Evolutionary conservation across 1,284 basidiomycete species (phyloP).

Genomic region (Apiotrichum brassicae): DNA sequence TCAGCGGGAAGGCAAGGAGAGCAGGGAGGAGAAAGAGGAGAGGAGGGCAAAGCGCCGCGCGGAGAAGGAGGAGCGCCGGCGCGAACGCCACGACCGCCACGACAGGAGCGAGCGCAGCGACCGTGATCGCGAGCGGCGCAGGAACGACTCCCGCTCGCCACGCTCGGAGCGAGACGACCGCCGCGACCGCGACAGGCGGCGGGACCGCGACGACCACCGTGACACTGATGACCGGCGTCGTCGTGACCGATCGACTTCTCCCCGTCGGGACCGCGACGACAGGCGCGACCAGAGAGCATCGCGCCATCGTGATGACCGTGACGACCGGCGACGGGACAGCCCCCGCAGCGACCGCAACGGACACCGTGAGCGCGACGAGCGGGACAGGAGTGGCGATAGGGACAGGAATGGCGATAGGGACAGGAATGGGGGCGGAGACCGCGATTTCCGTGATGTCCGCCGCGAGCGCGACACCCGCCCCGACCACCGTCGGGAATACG

Average conservation of each 20-base stretch:
- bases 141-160: slow-evolving; percentile 22
- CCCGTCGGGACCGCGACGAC: slow-evolving; percentile 10
- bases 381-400: not conserved
- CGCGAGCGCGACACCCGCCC: slow-evolving; percentile 25
- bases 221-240: slow-evolving; percentile 23
- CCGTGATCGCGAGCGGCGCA: slow-evolving; percentile 1
- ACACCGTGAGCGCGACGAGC: too few relatives aligned
- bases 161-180: slow-evolving; percentile 19
- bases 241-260: not conserved
- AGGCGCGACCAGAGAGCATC: slow-evolving; percentile 18
- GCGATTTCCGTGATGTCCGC: slow-evolving; percentile 26
- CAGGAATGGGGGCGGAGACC: not conserved
- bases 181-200: not conserved
- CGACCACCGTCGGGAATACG: slow-evolving; percentile 18
- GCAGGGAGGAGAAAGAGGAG: slow-evolving; percentile 55
- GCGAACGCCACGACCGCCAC: slow-evolving; percentile 10
- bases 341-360: slow-evolving; percentile 8
- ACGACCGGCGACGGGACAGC: not conserved
- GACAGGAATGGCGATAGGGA: not conserved
- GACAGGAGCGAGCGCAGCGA: not conserved
- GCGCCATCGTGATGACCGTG: slow-evolving; percentile 16
- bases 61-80: slow-evolving; percentile 49
- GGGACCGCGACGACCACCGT: slow-evolving; percentile 23
- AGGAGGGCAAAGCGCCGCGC: slow-evolving; percentile 56
- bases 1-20: slow-evolving; percentile 52